A percentile compares a stretch with the other conserved stretches of the same genome.
Conservation (phyloP, 2,329 filamentous ascomycete genomes). For the Raffaelea arxii region DNA sequence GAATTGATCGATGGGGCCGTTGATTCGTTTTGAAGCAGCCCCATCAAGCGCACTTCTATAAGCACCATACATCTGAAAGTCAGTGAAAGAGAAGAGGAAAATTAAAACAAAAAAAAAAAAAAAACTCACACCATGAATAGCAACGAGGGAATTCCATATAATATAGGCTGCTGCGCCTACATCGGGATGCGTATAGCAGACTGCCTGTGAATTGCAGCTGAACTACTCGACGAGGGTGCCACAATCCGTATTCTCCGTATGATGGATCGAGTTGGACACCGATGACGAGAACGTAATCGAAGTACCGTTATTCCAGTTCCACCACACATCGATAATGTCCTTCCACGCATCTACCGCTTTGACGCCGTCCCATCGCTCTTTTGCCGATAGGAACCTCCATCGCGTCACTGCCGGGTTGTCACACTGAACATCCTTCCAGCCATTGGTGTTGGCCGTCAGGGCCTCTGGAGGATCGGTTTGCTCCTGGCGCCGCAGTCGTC, state of each 20-base stretch:
- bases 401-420: not conserved
- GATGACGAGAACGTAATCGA: too few species aligned
- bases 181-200: not conserved
- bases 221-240: not conserved
- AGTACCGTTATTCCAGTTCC: too few species aligned
- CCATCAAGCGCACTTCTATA: too few species aligned
- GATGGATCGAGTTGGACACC: too few species aligned
- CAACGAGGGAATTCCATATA: too few species aligned
- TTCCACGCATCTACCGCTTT: not conserved
- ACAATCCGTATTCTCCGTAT: not conserved
- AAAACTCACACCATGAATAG: too few species aligned
- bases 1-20: too few species aligned
- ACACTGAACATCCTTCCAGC: not conserved
- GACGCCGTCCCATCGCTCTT: not conserved
- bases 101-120: too few species aligned
- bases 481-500: not conserved
- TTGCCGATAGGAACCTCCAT: not conserved
- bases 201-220: not conserved
- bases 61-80: too few species aligned
- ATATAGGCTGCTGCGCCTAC: not conserved
- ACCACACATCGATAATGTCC: not conserved
- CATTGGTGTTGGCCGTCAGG: not conserved
- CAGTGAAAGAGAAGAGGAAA: too few species aligned
- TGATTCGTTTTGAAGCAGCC: too few species aligned
- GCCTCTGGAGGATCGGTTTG: not conserved